Base-by-base conservation (phyloP, 2,329 filamentous ascomycete species). In the Talaromyces sp. region DNA sequence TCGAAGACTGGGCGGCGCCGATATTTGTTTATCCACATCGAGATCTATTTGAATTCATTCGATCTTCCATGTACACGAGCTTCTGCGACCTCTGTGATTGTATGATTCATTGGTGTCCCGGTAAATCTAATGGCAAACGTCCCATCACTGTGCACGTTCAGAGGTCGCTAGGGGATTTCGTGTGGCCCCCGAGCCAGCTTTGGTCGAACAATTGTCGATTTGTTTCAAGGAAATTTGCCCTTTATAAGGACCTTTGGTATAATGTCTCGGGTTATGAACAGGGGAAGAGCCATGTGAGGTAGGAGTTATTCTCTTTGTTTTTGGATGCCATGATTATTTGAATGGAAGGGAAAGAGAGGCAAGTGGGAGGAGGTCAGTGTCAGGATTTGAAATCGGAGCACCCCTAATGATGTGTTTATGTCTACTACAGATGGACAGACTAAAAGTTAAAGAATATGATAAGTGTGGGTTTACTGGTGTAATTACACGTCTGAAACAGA, bases 1-100 rank as follows among this genome's bases (percentile, higher is more conserved):
- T 54, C 17, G 53, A 54, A 41, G n/a, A 54, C 53, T 54, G 31
- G 31, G 19, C n/a, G n/a, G 53, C n/a, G 19, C 53, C 53, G 17
- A 55, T 55, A 41, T 55, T 55, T 41, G 6, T 55, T n/a, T 55
- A 32, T 35, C 53, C 53, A 26, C 53, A 55, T 21, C 53, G 31
- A 38, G 53, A 55, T 41, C 19, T 55, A 4, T 55, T 55, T 55
- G 10, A 17, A 19, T 55, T 55, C 10, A 38, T 55, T 26, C 17
- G 19, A 55, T 55, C 32, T 12, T 38, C 53, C 9, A n/a, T 5
- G 32, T n/a, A 26, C 31, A 14, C n/a, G 17, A 55, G 31, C 31
- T 10, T 24, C 31, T 55, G 53, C 27, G 32, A 9, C 12, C 1
- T 26, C 11, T 55, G 53, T 24, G 31, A 41, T 24, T 24, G 17